These are phyloP conservation scores for Rhizopus arrhizus DNA, from an alignment of 371 early-diverging fungal genomes.

Conservation along the genomic window DNA sequence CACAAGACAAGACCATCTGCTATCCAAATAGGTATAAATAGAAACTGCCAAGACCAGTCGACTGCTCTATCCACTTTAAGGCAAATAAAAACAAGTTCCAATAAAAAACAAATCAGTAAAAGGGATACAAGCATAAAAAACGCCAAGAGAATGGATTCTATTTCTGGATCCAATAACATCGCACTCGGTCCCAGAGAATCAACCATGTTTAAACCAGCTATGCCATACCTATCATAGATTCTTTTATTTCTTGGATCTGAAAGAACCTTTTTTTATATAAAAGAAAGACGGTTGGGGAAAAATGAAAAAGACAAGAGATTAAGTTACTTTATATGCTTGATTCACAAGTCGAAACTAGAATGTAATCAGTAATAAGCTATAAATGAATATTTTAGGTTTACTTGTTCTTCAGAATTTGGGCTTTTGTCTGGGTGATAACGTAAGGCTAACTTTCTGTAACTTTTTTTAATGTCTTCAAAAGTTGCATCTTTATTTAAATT, in stretches of 20 bases:
- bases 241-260: conserved; percentile 76
- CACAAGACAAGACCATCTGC: conserved; percentile 54
- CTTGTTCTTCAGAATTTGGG: conserved; percentile 57
- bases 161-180: conserved; percentile 76
- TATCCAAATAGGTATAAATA: conserved; percentile 84
- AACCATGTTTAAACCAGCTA: conserved; percentile 81
- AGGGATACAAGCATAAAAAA: conserved; percentile 62
- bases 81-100: conserved; percentile 78
- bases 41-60: conserved; percentile 70
- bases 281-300: background rate
- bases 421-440: conserved; percentile 83
- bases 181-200: conserved; percentile 66
- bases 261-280: conserved; percentile 24
- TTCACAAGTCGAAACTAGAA: conserved; percentile 75
- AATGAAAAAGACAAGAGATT: too few relatives aligned
- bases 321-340: conserved; percentile 76
- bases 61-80: conserved; percentile 70
- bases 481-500: conserved; percentile 80
- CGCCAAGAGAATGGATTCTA: conserved; percentile 69
- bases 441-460: conserved; percentile 62
- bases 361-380: background rate
- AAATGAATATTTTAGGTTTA: conserved; percentile 15
- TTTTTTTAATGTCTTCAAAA: conserved; percentile 76
- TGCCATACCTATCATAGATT: conserved; percentile 87
- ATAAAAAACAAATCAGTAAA: conserved; percentile 62